Percentiles rank a stretch among this genome's conserved stretches.
These are phyloP conservation scores for Datura wrightii DNA, from an alignment of 257 asterid species.

Conservation along the genomic window DNA sequence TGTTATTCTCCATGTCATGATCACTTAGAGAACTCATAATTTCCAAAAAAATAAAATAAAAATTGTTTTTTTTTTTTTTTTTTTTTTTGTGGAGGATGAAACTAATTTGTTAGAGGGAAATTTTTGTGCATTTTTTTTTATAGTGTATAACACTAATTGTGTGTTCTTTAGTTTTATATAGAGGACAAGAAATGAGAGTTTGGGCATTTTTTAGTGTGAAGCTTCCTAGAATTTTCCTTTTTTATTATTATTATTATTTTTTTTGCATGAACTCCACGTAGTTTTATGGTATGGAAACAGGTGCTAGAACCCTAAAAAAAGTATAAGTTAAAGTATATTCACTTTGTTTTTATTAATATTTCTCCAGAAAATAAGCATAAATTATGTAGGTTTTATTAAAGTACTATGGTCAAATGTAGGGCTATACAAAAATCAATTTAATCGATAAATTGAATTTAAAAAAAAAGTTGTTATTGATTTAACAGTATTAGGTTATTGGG, in stretches of 20 bases:
- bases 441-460: too few relatives aligned
- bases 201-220: neutral
- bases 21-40: constrained; percentile 30
- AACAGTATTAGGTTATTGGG: too few relatives aligned
- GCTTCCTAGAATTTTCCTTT: constrained; percentile 28
- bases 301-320: constrained; percentile 4
- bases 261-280: constrained; percentile 34
- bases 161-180: constrained; percentile 13
- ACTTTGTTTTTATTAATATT: neutral
- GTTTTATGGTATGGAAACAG: neutral
- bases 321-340: neutral
- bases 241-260: neutral
- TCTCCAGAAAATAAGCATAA: neutral
- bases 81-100: neutral
- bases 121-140: neutral
- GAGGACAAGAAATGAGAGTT: constrained; percentile 13
- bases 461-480: too few relatives aligned
- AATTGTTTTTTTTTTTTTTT: neutral
- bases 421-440: too few relatives aligned
- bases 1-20: constrained; percentile 35
- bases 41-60: neutral
- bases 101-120: neutral
- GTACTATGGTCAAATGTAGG: neutral
- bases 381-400: neutral
- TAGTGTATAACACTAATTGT: neutral